Conservation (phyloP, 495 filamentous ascomycete species). For the Daldinia grandis region DNA sequence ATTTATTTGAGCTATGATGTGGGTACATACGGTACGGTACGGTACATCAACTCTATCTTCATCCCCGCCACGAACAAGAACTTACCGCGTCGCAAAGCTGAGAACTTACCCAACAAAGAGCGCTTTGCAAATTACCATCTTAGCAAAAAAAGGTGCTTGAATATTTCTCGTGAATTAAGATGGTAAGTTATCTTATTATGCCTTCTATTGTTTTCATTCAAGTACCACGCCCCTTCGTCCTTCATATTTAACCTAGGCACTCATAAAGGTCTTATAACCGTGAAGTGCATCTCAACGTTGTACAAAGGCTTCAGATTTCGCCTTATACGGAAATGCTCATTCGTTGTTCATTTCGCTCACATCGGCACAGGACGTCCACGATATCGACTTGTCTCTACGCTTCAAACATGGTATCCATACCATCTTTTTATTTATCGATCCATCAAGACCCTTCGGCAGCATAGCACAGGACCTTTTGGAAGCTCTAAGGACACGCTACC, state of each 20-base stretch:
- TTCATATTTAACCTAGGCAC: no score
- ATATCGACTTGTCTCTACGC: conserved; percentile 68
- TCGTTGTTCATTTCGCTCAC: conserved; percentile 8
- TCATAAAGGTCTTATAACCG: neutral
- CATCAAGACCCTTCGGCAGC: conserved; percentile 65
- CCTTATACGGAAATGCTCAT: neutral
- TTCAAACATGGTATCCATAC: conserved; percentile 84
- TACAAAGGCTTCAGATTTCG: neutral
- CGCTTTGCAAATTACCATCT: neutral
- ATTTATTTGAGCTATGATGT: neutral
- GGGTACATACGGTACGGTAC: no score
- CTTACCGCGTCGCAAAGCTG: neutral
- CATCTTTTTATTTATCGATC: conserved; percentile 73
- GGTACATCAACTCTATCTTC: no score
- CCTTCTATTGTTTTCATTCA: neutral
- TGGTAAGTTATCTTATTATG: conserved; percentile 35
- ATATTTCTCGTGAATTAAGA: conserved; percentile 5
- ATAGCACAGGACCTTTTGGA: conserved; percentile 71
- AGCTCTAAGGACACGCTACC: conserved; percentile 59
- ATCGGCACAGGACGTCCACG: conserved; percentile 38
- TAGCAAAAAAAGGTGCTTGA: neutral
- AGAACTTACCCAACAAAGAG: neutral
- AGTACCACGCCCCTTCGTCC: neutral
- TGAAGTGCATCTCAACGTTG: neutral
- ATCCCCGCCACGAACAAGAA: neutral